A percentile compares a stretch with the other conserved stretches of the same genome.
Conservation (phyloP, 352 stramenopile species). For the Aphanomyces astaci region DNA sequence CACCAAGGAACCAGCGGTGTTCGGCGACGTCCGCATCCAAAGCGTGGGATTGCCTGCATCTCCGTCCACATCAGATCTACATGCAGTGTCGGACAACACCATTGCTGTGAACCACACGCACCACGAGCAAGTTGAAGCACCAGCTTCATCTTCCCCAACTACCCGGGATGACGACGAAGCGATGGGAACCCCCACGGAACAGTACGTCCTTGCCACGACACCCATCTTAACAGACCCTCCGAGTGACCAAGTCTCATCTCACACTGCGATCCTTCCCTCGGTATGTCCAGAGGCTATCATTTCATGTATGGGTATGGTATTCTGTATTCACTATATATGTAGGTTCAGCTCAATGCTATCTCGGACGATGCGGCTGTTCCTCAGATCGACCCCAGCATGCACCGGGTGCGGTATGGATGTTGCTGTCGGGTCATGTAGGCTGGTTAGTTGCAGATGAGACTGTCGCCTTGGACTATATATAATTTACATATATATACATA, state of each 20-base stretch:
- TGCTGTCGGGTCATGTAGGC: conserved; percentile 1
- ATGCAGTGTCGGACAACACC: too few species aligned
- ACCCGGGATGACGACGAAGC: background rate
- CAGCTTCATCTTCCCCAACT: background rate
- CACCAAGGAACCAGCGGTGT: background rate
- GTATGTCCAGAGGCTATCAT: too few species aligned
- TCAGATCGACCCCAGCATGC: background rate
- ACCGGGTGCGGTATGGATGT: background rate
- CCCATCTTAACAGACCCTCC: background rate
- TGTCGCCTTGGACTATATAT: conserved; percentile 14
- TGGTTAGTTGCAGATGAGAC: conserved; percentile 5
- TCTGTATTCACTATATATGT: too few species aligned
- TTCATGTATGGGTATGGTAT: too few species aligned
- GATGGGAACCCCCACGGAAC: background rate
- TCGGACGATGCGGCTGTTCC: background rate
- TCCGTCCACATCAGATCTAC: too few species aligned
- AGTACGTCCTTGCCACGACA: background rate
- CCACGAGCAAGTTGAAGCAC: too few species aligned
- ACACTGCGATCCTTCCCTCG: background rate
- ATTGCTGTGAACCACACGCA: too few species aligned
- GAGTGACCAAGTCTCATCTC: background rate
- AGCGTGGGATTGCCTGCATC: too few species aligned
- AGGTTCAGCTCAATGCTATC: too few species aligned
- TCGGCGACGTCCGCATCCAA: too few species aligned
- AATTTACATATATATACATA: too few species aligned